These are phyloP conservation scores for Ophiosphaerella narmari DNA, from an alignment of 2,329 filamentous ascomycete genomes.

Conservation along the genomic window DNA sequence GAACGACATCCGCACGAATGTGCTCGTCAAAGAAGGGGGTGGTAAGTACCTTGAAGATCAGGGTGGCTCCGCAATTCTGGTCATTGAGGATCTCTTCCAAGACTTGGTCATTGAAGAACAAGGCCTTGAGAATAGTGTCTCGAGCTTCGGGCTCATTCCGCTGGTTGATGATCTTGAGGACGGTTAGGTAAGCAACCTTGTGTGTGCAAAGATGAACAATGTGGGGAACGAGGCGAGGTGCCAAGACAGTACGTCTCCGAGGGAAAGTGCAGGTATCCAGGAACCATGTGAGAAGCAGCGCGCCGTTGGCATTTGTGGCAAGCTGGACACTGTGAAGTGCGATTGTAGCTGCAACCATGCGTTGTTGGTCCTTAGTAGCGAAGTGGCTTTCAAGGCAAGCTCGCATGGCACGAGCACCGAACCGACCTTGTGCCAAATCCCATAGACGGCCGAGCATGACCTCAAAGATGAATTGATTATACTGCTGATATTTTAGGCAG, in stretches of 20 bases:
- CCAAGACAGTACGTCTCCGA: slow-evolving; percentile 84
- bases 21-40: slow-evolving; percentile 96
- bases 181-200: slow-evolving; percentile 96
- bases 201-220: slow-evolving; percentile 96
- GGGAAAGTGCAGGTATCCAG: slow-evolving; percentile 97
- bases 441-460: slow-evolving; percentile 93
- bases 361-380: slow-evolving; percentile 91
- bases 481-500: slow-evolving; percentile 87
- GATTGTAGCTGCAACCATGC: slow-evolving; percentile 91
- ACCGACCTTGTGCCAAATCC: slow-evolving; percentile 90
- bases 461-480: slow-evolving; percentile 97
- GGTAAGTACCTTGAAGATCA: slow-evolving; percentile 98
- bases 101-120: slow-evolving; percentile 92
- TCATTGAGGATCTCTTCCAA: slow-evolving; percentile 90
- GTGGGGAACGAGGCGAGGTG: slow-evolving; percentile 88
- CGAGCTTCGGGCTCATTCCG: slow-evolving; percentile 91
- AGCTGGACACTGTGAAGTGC: slow-evolving; percentile 96
- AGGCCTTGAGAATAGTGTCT: slow-evolving; percentile 83
- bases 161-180: slow-evolving; percentile 98
- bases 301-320: slow-evolving; percentile 94
- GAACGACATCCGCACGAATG: slow-evolving; percentile 84
- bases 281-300: slow-evolving; percentile 94
- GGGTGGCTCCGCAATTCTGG: slow-evolving; percentile 86
- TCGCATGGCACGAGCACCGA: slow-evolving; percentile 93
- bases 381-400: slow-evolving; percentile 97